These are phyloP conservation scores for Anisodus tanguticus DNA, from an alignment of 257 asterid genomes.

Conservation along the genomic window DNA sequence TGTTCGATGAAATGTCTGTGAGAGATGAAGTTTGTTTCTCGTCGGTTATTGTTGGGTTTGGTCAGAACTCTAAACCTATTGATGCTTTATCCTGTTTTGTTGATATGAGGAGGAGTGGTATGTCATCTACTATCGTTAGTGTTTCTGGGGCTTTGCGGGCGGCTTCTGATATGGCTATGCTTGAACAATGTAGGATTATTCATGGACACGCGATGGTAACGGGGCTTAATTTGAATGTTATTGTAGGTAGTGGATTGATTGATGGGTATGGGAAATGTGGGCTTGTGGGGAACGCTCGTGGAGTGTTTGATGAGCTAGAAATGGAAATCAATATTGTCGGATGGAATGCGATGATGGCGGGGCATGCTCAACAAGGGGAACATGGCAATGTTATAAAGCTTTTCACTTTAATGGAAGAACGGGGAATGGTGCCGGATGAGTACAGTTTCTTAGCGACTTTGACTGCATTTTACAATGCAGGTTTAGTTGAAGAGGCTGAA, in stretches of 20 bases:
- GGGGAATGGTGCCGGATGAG: conserved; percentile 56
- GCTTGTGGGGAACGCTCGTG: conserved; percentile 58
- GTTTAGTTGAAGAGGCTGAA: conserved; percentile 57
- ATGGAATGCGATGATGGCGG: conserved; percentile 84
- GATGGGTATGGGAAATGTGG: conserved; percentile 91
- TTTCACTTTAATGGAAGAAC: conserved; percentile 54
- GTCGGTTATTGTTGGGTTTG: conserved; percentile 69
- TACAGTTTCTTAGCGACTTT: conserved; percentile 71
- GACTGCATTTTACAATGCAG: conserved; percentile 62
- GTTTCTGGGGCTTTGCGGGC: conserved; percentile 74
- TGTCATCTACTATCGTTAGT: conserved; percentile 55
- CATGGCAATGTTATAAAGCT: conserved; percentile 43
- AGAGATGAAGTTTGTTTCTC: conserved; percentile 71
- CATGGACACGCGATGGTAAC: conserved; percentile 71
- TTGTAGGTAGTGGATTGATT: conserved; percentile 67
- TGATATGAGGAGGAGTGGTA: conserved; percentile 59
- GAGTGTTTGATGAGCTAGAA: conserved; percentile 58
- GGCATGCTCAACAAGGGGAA: conserved; percentile 76
- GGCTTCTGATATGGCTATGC: conserved; percentile 64
- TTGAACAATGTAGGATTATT: conserved; percentile 69
- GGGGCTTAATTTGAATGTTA: conserved; percentile 48
- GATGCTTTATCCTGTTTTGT: conserved; percentile 58
- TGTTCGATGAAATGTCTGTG: conserved; percentile 69
- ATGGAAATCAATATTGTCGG: conserved; percentile 42
- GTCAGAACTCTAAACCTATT: conserved; percentile 55